A percentile compares a stretch with the other conserved stretches of the same genome.
Conservation (phyloP, 2,329 filamentous ascomycete species). For the Sclerotinia spermophila region DNA sequence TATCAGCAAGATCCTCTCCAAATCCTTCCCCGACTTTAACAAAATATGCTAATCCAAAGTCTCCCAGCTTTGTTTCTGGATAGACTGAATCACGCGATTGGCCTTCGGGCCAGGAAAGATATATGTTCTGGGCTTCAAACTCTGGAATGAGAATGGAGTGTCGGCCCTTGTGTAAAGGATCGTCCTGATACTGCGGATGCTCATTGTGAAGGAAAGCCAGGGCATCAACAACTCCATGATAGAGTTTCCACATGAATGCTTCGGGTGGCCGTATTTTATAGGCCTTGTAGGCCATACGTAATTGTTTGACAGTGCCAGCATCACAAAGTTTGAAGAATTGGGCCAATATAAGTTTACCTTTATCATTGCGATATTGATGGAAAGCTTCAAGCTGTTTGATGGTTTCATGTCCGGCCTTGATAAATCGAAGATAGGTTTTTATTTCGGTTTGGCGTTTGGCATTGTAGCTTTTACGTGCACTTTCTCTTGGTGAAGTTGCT, state of each 20-base stretch:
- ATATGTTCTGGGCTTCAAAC: background rate
- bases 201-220: constrained; percentile 15
- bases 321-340: constrained; percentile 4
- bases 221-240: background rate
- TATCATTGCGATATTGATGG: background rate
- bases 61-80: background rate
- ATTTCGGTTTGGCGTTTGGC: constrained; percentile 2
- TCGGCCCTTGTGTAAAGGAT: background rate
- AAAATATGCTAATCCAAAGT: background rate
- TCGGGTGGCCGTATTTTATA: background rate
- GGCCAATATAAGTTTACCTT: background rate
- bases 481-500: background rate
- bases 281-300: background rate
- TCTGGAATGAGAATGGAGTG: background rate
- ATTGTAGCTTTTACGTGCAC: background rate
- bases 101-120: background rate
- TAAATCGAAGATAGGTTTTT: background rate
- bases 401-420: background rate
- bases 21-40: background rate
- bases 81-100: background rate
- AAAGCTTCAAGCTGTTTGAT: constrained; percentile 9
- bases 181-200: constrained; percentile 9
- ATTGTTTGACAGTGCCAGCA: constrained; percentile 1
- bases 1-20: background rate
- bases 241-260: constrained; percentile 7